A percentile compares a stretch with the other conserved stretches of the same genome.
Evolutionary conservation across 805 yeast genomes (phyloP).

Genomic region (Kluyveromyces aestuarii): DNA sequence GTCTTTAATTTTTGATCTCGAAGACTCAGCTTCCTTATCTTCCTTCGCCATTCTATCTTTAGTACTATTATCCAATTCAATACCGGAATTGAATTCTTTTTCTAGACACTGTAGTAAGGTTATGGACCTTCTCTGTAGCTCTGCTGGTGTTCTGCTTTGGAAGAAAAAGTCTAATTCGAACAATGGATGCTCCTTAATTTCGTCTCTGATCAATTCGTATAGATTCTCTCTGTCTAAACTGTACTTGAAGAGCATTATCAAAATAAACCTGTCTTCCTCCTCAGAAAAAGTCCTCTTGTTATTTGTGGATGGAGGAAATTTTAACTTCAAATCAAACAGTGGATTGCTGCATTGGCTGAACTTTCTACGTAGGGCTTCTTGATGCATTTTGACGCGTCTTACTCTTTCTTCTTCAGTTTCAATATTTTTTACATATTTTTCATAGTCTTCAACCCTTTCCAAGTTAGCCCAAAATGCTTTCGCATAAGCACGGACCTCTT

Average conservation of each 20-base stretch:
- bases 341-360: constrained; percentile 66
- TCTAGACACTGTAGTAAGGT: constrained; percentile 68
- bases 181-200: constrained; percentile 62
- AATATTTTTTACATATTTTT: constrained; percentile 68
- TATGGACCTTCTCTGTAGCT: constrained; percentile 71
- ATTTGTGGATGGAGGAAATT: constrained; percentile 62
- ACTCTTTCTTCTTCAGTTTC: constrained; percentile 86
- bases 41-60: constrained; percentile 21
- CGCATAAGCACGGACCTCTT: constrained; percentile 73
- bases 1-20: constrained; percentile 15
- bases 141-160: constrained; percentile 68
- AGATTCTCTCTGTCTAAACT: constrained; percentile 77
- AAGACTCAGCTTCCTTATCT: constrained; percentile 20
- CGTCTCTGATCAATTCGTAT: constrained; percentile 69
- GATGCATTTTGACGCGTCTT: constrained; percentile 54
- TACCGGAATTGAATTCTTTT: constrained; percentile 49
- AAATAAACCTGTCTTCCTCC: constrained; percentile 83
- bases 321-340: constrained; percentile 63
- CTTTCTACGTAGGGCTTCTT: constrained; percentile 70
- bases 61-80: constrained; percentile 17
- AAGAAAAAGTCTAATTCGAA: constrained; percentile 86
- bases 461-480: constrained; percentile 74
- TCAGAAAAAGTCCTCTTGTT: constrained; percentile 65
- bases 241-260: constrained; percentile 67
- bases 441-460: constrained; percentile 80